Base-by-base conservation (phyloP, 2,329 filamentous ascomycete species). In the Graphiopsis chlorocephala region DNA sequence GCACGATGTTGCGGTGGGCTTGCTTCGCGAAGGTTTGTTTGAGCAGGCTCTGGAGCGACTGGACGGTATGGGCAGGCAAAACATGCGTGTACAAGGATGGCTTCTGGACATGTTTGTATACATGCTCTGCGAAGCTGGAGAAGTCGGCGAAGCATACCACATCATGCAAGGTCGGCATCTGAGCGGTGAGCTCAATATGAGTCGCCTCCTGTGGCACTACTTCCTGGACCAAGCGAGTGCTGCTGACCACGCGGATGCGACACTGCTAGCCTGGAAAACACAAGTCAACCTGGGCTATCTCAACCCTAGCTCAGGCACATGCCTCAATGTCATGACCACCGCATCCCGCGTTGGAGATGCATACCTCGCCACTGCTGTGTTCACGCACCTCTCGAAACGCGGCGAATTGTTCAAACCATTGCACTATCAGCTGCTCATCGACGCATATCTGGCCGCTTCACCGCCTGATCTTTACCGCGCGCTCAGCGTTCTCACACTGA, bases 371-470 rank as follows among this genome's bases (percentile, higher is more conserved):
- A 88, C 87, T 6, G 85, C 89, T 31, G 90, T 90, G 31, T 86
- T 96, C 67, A 83, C 87, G 26, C 78, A 88, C 61, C 82, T 94
- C 20, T 83, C 84, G 4, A 80, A 84, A 10, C 83, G 87, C 26
- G 82, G 82, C 15, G 83, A 84, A 1, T 81, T 84, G 47, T 81
- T 93, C 42, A 80, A 83, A 10, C 77, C 84, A 6, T 83, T 90
- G 67, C 92, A 97, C 74, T 96, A 95, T 77, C 92, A 96, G 75
- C 84, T 89, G 29, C 83, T 97, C 29, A 80, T 93, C 7, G 87
- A 91, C 64, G 85, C 90, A 4, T 92, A 96, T 72, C 81, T 87
- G 12, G 76, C 76, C 17, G 79, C 80, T 3, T 81, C 83, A 1
- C 68, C 70, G 11, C 73, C 75, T 3, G 87, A 95, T 68, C 72